Conservation (phyloP, 2,329 filamentous ascomycete genomes). For the Curvularia hawaiiensis region DNA sequence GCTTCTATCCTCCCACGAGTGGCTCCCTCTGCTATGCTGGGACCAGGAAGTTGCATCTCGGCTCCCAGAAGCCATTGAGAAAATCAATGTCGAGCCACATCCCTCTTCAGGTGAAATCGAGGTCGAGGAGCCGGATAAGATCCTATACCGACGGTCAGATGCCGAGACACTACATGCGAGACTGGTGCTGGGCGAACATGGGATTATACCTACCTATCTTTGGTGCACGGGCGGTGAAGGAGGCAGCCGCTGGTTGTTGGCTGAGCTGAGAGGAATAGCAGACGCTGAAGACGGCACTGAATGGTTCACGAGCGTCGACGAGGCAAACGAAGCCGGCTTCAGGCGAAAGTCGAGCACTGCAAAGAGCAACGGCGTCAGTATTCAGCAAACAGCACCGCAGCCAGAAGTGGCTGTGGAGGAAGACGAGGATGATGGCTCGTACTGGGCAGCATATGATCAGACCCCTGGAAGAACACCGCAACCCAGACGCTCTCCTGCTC, state of each 20-base stretch:
- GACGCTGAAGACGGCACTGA: constrained; percentile 62
- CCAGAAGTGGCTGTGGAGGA: constrained; percentile 25
- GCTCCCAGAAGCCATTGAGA: constrained; percentile 65
- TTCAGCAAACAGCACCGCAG: constrained; percentile 16
- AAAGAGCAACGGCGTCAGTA: constrained; percentile 25
- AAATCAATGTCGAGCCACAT: constrained; percentile 74
- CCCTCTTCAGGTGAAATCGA: constrained; percentile 81
- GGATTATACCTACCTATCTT: constrained; percentile 68
- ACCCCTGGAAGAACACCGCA: constrained; percentile 56
- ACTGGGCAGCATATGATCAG: constrained; percentile 80
- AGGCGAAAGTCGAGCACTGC: constrained; percentile 30
- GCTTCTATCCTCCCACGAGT: constrained; percentile 68
- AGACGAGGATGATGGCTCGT: constrained; percentile 74
- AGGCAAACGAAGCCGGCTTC: constrained; percentile 63
- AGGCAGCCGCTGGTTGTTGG: constrained; percentile 72
- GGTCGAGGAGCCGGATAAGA: constrained; percentile 68
- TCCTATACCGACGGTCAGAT: constrained; percentile 72
- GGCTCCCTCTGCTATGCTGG: constrained; percentile 76
- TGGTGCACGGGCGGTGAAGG: constrained; percentile 71
- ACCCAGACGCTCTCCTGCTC: constrained; percentile 66
- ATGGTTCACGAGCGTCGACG: constrained; percentile 62
- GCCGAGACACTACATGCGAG: constrained; percentile 75
- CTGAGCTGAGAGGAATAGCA: constrained; percentile 67
- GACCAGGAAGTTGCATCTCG: constrained; percentile 62
- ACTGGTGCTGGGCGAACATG: constrained; percentile 65